A percentile compares a stretch with the other conserved stretches of the same genome.
These are phyloP conservation scores for Suhomyces sp. DNA, from an alignment of 805 yeast genomes.

Conservation along the genomic window DNA sequence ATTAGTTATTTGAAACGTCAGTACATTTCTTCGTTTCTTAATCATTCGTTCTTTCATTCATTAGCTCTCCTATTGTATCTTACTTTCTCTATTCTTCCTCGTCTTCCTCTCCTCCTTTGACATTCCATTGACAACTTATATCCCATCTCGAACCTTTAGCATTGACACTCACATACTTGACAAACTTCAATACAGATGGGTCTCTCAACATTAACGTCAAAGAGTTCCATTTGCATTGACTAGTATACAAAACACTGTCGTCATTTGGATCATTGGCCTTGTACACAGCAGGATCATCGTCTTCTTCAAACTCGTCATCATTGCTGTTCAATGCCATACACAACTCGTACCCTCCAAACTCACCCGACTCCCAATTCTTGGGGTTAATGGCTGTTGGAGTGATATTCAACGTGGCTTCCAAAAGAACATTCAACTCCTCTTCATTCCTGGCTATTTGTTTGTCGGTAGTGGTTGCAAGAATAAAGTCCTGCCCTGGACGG, in stretches of 20 bases:
- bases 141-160: constrained; percentile 97
- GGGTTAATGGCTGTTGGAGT: constrained; percentile 64
- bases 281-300: constrained; percentile 87
- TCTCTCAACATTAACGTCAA: constrained; percentile 79
- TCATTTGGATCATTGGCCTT: constrained; percentile 52
- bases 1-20: too few species aligned
- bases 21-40: too few species aligned
- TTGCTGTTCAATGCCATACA: constrained; percentile 68
- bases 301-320: constrained; percentile 45
- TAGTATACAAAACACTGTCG: constrained; percentile 75
- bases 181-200: constrained; percentile 81
- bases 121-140: constrained; percentile 75
- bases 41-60: too few species aligned
- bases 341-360: constrained; percentile 90
- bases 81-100: constrained; percentile 31
- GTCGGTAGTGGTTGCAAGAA: constrained; percentile 72
- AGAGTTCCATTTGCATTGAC: constrained; percentile 82
- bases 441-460: constrained; percentile 34
- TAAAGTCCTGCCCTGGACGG: constrained; percentile 93
- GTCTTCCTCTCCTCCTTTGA: constrained; percentile 48
- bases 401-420: constrained; percentile 79
- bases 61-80: too few species aligned
- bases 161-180: constrained; percentile 83
- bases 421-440: constrained; percentile 41
- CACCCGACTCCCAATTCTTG: constrained; percentile 84